Base-by-base conservation (phyloP, 345 rosid genomes). In the Lenwebbia sp. region DNA sequence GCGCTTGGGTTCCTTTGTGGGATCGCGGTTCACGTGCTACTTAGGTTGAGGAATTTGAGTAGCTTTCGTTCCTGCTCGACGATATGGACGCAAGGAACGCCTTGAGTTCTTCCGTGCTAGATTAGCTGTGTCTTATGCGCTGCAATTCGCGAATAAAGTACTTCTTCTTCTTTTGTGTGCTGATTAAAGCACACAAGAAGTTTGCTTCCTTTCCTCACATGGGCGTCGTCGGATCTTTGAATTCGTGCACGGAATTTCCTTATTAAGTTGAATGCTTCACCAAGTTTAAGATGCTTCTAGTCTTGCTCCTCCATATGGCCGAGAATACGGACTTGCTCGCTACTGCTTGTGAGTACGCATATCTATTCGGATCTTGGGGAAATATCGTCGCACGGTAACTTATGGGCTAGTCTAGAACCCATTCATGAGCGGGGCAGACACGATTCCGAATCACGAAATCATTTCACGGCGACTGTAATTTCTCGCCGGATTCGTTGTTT, bases 1-100 rank as follows among this genome's bases (percentile, higher is more conserved):
- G 98, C 99, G 11, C 88, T 95, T 25, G 98, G 98, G 11, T 95
- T 95, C 88, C 92, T 92, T 21, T 93, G 93, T 90, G 98, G 98
- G 58, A 90, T 93, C 33, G 87, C 86, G 8, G 91, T 92, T 81
- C 94, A 92, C 85, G 82, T 89, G 47, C 92, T 94, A 54, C 90
- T 96, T 82, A 87, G 91, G 91, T 33, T 92, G 60, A 91, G 95
- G 88, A 91, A 88, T 56, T 87, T 78, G 23, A 75, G 41, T 21
- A 26, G 57, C 19, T 37, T 51, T 26, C 85, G 13, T 10, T 60
- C 82, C 10, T 83, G 55, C 58, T 86, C 13, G 40, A 55, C 84
- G 44, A 62, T 83, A 13, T 83, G 76, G 87, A 84, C 30, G 44
- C 81, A 54, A 17, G 82, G 83, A 88, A 87, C 33, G n/a, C 84